Evolutionary conservation across 78 protist genomes (phyloP).

Genomic region (Salpingoeca rosetta): DNA sequence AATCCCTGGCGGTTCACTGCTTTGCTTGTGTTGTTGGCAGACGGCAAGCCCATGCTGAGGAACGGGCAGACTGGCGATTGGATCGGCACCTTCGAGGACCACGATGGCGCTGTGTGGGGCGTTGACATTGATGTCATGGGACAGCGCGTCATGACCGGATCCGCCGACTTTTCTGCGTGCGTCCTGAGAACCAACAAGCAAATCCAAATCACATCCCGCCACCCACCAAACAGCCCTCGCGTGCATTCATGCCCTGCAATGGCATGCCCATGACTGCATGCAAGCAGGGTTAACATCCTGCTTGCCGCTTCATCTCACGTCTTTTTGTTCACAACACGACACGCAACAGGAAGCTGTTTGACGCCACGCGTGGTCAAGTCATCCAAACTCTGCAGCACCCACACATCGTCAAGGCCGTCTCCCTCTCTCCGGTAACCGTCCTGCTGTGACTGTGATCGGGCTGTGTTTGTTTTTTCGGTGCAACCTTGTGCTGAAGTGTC

Average conservation of each 20-base stretch:
- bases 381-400: constrained; percentile 40
- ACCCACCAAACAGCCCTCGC: too few relatives aligned
- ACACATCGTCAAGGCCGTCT: constrained; percentile 60
- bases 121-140: constrained; percentile 50
- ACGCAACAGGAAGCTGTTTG: constrained; percentile 60
- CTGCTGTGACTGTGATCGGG: too few relatives aligned
- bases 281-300: too few relatives aligned
- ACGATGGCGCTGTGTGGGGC: constrained; percentile 80
- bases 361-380: constrained; percentile 62
- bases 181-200: not conserved
- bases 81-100: constrained; percentile 85
- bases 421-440: constrained; percentile 31
- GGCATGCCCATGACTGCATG: not conserved
- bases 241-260: too few relatives aligned
- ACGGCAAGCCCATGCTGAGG: constrained; percentile 77
- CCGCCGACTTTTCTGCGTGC: constrained; percentile 69
- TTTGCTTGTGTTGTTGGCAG: constrained; percentile 9
- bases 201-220: too few relatives aligned
- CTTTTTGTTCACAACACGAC: not conserved
- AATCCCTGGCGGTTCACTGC: too few relatives aligned
- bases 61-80: constrained; percentile 82
- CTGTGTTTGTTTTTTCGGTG: not conserved
- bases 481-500: not conserved
- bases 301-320: not conserved
- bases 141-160: constrained; percentile 48